These are phyloP conservation scores for Fusarium oxysporum DNA, from an alignment of 2,329 filamentous ascomycete species.

Conservation along the genomic window DNA sequence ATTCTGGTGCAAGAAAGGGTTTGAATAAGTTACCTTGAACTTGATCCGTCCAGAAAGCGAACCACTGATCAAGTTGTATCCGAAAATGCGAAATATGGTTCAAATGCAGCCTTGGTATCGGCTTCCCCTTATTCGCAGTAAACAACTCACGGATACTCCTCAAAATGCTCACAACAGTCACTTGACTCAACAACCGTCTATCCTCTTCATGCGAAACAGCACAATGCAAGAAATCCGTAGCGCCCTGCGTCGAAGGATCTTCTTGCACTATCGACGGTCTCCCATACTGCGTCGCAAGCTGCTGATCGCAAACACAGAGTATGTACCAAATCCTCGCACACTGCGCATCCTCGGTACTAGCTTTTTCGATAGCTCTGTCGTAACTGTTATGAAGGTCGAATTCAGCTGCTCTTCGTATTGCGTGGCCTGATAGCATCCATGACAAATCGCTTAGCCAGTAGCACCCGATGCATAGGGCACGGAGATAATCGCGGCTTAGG, in stretches of 20 bases:
- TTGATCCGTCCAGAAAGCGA: conserved; percentile 48
- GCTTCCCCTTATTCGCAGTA: conserved; percentile 64
- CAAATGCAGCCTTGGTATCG: conserved; percentile 62
- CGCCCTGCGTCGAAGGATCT: conserved; percentile 65
- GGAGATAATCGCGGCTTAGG: conserved; percentile 62
- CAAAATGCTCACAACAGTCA: conserved; percentile 67
- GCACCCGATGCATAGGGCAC: conserved; percentile 68
- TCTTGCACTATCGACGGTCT: conserved; percentile 67
- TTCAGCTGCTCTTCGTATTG: conserved; percentile 60
- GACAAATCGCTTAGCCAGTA: conserved; percentile 72
- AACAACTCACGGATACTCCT: conserved; percentile 66
- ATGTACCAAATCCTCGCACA: conserved; percentile 70
- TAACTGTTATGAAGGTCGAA: conserved; percentile 56
- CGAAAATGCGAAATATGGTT: conserved; percentile 55
- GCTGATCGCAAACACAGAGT: conserved; percentile 69
- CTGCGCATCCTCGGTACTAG: conserved; percentile 55
- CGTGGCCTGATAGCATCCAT: conserved; percentile 68
- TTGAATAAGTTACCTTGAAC: conserved; percentile 38
- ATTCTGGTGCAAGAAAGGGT: rapidly evolving
- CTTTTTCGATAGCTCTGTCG: conserved; percentile 50
- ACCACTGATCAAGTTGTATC: conserved; percentile 52
- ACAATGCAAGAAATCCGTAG: conserved; percentile 63
- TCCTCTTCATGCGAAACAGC: conserved; percentile 64
- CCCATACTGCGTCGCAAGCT: conserved; percentile 70
- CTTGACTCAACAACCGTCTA: conserved; percentile 66